Base-by-base conservation (phyloP, 2,329 filamentous ascomycete genomes). In the Stagonosporopsis rhizophila region DNA sequence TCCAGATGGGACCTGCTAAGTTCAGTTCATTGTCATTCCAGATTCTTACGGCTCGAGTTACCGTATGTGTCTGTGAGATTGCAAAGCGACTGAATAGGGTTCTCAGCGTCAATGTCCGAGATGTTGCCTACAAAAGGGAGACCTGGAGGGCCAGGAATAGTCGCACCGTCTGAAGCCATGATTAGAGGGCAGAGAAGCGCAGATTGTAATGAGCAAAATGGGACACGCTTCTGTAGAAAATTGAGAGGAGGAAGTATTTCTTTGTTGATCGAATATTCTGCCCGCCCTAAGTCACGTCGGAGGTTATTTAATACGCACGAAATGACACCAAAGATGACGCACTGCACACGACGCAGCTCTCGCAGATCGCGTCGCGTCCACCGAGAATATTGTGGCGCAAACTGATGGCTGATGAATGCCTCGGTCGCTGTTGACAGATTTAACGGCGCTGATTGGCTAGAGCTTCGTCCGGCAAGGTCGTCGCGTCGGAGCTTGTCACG, bases 121-220 rank as follows among this genome's bases (percentile, higher is more conserved):
- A 89, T 69, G 64, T 91, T 89, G 25, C 89, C 89, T 22, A 91
- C 60, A 23, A 91, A 72, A 1, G 87, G 89, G 52, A 89, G 77
- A 2, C 85, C 86, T 50, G 80, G 81, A 23, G 88, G 88, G 42
- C 85, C 82, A 1, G 89, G 88, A 49, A 91, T 88, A 2, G 58
- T 55, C 38, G 58, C 56, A 28, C 82, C 79, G 19, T 69, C 63
- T 38, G 42, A 49, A 38, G 41, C 44, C 67, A 67, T 65, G 19
- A 32, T 25, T 41, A 34, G 20, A 8, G 27, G 15, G 9, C n/a
- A 32, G 12, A 17, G 15, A 38, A 35, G 52, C 62, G 61, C 70
- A 69, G 68, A 72, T 68, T 27, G 9, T 4, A 3, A 22, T 27
- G 20, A 42, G 35, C 17, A 38, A 20, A 30, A 27, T 12, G 12